Conservation (phyloP, 2,329 filamentous ascomycete species). For the Zasmidium angulare region DNA sequence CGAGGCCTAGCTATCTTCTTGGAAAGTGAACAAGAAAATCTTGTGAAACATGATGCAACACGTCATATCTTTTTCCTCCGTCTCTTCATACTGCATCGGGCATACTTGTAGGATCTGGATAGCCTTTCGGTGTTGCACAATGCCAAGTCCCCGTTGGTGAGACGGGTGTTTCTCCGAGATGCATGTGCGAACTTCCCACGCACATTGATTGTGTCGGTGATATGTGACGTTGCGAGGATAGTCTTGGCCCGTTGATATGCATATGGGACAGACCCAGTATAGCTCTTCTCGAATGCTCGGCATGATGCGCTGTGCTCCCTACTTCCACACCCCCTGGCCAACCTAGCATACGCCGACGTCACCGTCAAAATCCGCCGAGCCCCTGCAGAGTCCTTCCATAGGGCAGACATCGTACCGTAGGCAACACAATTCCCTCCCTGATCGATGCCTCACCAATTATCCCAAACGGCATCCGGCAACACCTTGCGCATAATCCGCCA, state of each 20-base stretch:
- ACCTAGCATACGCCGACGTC: too few species aligned
- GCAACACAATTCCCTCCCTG: not conserved
- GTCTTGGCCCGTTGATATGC: not conserved
- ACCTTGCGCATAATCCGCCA: constrained; percentile 91
- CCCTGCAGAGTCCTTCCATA: not conserved
- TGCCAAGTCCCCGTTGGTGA: too few species aligned
- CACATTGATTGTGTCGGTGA: too few species aligned
- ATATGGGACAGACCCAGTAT: not conserved
- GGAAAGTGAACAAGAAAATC: not conserved
- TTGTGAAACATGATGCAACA: not conserved
- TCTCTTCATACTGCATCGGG: not conserved
- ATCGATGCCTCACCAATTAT: constrained; percentile 66
- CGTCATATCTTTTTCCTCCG: not conserved
- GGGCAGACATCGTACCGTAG: not conserved
- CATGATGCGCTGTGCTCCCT: too few species aligned
- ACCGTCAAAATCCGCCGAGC: not conserved
- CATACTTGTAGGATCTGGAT: too few species aligned
- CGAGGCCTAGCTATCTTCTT: too few species aligned
- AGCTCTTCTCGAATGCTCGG: too few species aligned
- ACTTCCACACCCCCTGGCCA: too few species aligned
- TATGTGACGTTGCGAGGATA: too few species aligned
- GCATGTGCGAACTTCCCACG: too few species aligned
- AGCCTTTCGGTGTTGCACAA: too few species aligned
- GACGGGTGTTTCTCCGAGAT: too few species aligned
- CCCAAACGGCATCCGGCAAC: constrained; percentile 76